Evolutionary conservation across 2,329 filamentous ascomycete genomes (phyloP), one percentile per base, ranked within the genome.

Genomic region (Sporothrix schenckii): DNA sequence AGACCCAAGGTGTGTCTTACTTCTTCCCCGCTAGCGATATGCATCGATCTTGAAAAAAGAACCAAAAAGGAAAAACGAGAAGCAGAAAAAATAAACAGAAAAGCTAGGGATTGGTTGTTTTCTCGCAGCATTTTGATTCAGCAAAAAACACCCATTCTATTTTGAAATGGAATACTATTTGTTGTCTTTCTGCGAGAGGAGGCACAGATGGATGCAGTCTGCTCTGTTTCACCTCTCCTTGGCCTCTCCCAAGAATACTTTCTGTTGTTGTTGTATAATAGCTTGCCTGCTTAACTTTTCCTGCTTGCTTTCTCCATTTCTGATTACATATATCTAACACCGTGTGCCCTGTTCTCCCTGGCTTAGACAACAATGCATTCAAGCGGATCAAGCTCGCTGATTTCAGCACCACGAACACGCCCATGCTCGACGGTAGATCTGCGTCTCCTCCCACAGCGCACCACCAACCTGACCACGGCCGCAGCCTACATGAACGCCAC

Each of bases 311-410:
- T 19, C 24, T 30, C 19, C 19, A 50, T 50, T 27, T 49, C 5
- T 34, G 27, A 50, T 58, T 68, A 14, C 24, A 44, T 34, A 5
- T 34, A 16, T 56, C 61, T 66, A n/a, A 56, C 53, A 13, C 39
- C 14, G 39, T 44, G 41, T 44, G 39, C 34, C 47, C 21, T 27
- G 24, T 41, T 39, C 19, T 41, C n/a, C 49, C n/a, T 39, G 13
- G 49, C 7, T 52, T 60, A 84, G 82, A 83, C 69, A 83, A 82
- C 75, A 84, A 87, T 69, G 77, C 76, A 1, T 81, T 83, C 10
- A 88, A 87, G 71, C 79, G 85, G 53, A 75, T 82, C 9, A 87
- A 84, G 74, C 75, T 83, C 4, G 76, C 78, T 2, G 85, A 86
- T 16, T 75, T 78, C 72, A 24, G 77, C 16, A 70, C 41, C 30